Conservation (phyloP, 2,329 filamentous ascomycete species). For the Tolypocladium cylindrosporum region DNA sequence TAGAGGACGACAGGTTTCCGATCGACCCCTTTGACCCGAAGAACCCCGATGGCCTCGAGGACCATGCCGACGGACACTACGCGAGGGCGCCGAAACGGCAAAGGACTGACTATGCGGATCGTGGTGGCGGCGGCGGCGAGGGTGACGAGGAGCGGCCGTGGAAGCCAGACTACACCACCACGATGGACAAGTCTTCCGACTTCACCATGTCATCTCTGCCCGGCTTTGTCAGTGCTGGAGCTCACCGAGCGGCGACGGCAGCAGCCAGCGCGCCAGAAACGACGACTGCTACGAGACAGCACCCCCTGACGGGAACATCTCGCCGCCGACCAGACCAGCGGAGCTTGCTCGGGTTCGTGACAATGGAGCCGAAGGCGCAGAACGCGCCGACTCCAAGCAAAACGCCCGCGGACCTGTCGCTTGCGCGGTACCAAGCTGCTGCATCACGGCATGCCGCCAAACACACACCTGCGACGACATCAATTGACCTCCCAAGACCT, state of each 20-base stretch:
- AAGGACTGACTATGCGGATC: conserved; percentile 11
- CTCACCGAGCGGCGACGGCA: conserved; percentile 35
- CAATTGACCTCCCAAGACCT: conserved; percentile 6
- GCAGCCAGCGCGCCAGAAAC: conserved; percentile 10
- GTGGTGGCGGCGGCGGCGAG: conserved; percentile 6
- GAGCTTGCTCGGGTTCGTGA: conserved; percentile 32
- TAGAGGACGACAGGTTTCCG: conserved; percentile 61
- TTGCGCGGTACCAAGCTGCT: conserved; percentile 16
- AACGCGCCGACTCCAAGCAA: conserved; percentile 4
- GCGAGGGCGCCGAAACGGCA: conserved; percentile 18
- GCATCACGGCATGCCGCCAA: conserved; percentile 10
- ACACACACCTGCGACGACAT: conserved; percentile 1
- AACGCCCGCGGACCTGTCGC: conserved; percentile 8
- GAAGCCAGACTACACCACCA: conserved; percentile 42
- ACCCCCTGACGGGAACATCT: conserved; percentile 14
- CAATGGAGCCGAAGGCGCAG: conserved; percentile 9
- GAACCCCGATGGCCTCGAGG: conserved; percentile 10
- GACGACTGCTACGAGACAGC: conserved; percentile 8
- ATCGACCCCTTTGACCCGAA: conserved; percentile 43
- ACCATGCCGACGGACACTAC: conserved; percentile 8
- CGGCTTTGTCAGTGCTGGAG: conserved; percentile 53
- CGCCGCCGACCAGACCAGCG: conserved; percentile 27
- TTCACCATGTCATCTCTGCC: conserved; percentile 50
- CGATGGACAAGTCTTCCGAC: conserved; percentile 46
- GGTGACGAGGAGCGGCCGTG: conserved; percentile 20